Evolutionary conservation across 148 eudicot genomes (phyloP), one percentile per base, ranked within the genome.

Genomic region (Rhododendron williamsianum): DNA sequence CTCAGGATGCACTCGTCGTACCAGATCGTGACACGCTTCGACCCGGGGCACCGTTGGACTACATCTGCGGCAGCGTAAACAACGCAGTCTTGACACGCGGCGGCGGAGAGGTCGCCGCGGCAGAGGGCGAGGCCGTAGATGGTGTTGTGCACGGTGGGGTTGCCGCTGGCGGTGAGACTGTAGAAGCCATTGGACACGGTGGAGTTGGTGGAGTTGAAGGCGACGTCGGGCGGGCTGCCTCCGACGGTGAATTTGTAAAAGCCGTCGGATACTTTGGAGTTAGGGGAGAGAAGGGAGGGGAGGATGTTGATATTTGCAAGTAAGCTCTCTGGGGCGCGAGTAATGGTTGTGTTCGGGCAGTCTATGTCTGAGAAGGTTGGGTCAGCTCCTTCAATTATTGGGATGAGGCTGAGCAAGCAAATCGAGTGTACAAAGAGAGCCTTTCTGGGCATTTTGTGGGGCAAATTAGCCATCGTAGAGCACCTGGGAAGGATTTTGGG

Each of bases 121-220:
- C 91, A 89, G 49, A 87, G 87, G 84, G 74, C 87, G 80, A 87
- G 82, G 27, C 91, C 91, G 35, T 85, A 88, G 83, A 87, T 86
- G 4, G 67, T 3, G 58, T 80, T 38, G 41, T 4, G 41, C 41
- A 38, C 76, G 3, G 45, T 15, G 0, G 84, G 15, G 56, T 13
- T 18, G 33, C 4, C 21, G 9, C 83, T 89, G 38, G 83, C 85
- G 3, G 82, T 81, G 69, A 21, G 19, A 30, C 33, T 81, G 54
- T 78, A 78, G 9, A 78, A n/a, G 81, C 58, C 56, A 21, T 46
- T 46, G 49, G 49, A 9, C 16, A 1, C 12, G 19, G 10, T 43
- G 80, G 80, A 45, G 81, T 78, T 78, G 72, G 77, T 4, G 41
- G 41, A 38, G 41, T 38, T 38, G 41, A 38, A 38, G 41, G 41